Conservation (phyloP, 2,329 filamentous ascomycete species). For the Gyromitra esculenta region DNA sequence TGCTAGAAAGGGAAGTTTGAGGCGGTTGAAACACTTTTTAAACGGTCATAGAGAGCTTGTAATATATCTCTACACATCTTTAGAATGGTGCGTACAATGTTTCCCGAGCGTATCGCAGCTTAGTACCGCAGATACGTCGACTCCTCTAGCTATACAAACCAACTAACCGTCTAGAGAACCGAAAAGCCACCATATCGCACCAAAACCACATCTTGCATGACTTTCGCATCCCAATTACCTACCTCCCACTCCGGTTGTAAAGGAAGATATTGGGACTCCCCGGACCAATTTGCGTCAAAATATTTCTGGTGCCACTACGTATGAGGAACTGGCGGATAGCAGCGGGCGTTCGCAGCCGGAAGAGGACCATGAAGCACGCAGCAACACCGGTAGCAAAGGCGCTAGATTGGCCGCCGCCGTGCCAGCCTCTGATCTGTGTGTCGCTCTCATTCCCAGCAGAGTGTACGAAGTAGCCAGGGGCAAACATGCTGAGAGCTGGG, state of each 20-base stretch:
- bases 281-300: not conserved
- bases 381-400: slow-evolving; percentile 66
- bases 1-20: too few relatives aligned
- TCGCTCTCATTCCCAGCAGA: slow-evolving; percentile 64
- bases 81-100: too few relatives aligned
- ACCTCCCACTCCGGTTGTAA: not conserved
- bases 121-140: too few relatives aligned
- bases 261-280: not conserved
- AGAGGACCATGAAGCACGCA: slow-evolving; percentile 63
- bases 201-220: too few relatives aligned
- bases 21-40: too few relatives aligned
- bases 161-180: too few relatives aligned
- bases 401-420: slow-evolving; percentile 65
- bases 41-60: too few relatives aligned
- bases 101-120: too few relatives aligned
- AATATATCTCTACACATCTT: too few relatives aligned
- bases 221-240: not conserved
- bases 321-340: slow-evolving; percentile 1
- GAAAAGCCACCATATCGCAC: too few relatives aligned
- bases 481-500: slow-evolving; percentile 67
- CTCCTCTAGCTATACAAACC: too few relatives aligned
- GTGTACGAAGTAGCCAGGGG: slow-evolving; percentile 66
- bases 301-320: not conserved
- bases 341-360: not conserved
- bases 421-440: slow-evolving; percentile 64